Base-by-base conservation (phyloP, 257 asterid species). In the Marsdenia floribunda region DNA sequence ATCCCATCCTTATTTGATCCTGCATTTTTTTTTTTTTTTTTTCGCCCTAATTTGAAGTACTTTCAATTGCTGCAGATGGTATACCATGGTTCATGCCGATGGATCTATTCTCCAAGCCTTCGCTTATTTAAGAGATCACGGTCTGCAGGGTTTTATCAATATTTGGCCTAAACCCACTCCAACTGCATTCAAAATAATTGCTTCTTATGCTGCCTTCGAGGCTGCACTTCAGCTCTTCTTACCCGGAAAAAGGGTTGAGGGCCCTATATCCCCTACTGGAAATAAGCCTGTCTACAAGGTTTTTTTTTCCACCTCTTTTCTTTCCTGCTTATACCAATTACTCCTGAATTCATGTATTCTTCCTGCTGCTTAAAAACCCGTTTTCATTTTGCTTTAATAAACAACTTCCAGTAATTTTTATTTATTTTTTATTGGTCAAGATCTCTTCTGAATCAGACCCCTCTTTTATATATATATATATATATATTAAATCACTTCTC, bases 21-120 rank as follows among this genome's bases (percentile, higher is more conserved):
- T 37, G 47, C 38, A 37, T 16, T 29, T 29, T 29, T 29, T 0
- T 29, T 29, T 29, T 49, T 13, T 29, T 6, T 49, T 13, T 29
- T 10, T 15, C 24, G 59, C 60, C 74, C 26, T 76, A 19, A 72
- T 55, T 55, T n/a, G 29, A n/a, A 55, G 49, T 86, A 54, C 63
- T 73, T 72, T 82, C 60, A 73, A 44, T 44, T 44, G 49, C 50
- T 80, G 82, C 88, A 93, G 98, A 85, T 93, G 98, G 98, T 93
- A 93, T 77, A 90, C 97, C 35, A 93, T 91, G 96, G 98, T 93
- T 60, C 96, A 91, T 77, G 97, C 98, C 8, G 93, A 93, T 80
- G 98, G 98, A 37, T 93, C 97, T 49, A 79, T 90, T 37, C 64
- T 87, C 86, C 93, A 88, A 80, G 87, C 98, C 24, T 88, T 80